phyloP scores from a whole-genome alignment of 2,329 filamentous ascomycete genomes.

The Colletotrichum paranaense region DNA sequence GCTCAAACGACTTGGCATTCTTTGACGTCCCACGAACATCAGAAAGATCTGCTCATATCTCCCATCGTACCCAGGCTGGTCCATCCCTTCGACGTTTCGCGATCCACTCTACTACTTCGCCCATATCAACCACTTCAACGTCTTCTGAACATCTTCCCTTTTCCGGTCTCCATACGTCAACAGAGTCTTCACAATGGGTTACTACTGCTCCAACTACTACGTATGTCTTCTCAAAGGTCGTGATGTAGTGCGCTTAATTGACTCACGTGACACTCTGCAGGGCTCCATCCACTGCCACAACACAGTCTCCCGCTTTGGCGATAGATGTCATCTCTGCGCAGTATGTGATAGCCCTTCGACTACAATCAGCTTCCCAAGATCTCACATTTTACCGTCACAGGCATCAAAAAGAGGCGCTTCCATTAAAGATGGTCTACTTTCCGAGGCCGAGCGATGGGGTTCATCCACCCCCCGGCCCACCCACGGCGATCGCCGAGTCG shows the following conservation, averaged over 20 bases:
- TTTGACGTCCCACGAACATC: slow-evolving; percentile 28
- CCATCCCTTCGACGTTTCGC: slow-evolving; percentile 25
- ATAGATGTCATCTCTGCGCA: slow-evolving; percentile 43
- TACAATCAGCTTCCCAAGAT: not conserved
- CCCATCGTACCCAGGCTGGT: slow-evolving; percentile 20
- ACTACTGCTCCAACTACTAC: slow-evolving; percentile 48
- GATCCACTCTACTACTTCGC: not conserved
- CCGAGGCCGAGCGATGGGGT: slow-evolving; percentile 32
- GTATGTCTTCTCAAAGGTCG: slow-evolving; percentile 33
- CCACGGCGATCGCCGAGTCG: slow-evolving; percentile 31
- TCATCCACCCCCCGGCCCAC: slow-evolving; percentile 25
- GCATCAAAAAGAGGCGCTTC: slow-evolving; percentile 34
- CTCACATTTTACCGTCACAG: not conserved
- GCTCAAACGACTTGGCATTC: slow-evolving; percentile 21
- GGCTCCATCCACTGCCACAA: slow-evolving; percentile 47
- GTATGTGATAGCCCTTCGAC: slow-evolving; percentile 31
- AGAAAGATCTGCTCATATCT: not conserved
- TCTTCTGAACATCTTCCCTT: not conserved
- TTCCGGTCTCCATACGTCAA: not conserved
- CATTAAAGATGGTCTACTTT: slow-evolving; percentile 34
- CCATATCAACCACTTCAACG: not conserved
- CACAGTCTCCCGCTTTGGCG: slow-evolving; percentile 43
- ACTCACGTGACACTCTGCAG: slow-evolving; percentile 33
- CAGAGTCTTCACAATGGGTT: slow-evolving; percentile 39
- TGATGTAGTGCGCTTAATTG: not conserved